Evolutionary conservation across 139 green algal species (phyloP), one percentile per base, ranked within the genome.

Genomic region (Tetradesmus obliquus): DNA sequence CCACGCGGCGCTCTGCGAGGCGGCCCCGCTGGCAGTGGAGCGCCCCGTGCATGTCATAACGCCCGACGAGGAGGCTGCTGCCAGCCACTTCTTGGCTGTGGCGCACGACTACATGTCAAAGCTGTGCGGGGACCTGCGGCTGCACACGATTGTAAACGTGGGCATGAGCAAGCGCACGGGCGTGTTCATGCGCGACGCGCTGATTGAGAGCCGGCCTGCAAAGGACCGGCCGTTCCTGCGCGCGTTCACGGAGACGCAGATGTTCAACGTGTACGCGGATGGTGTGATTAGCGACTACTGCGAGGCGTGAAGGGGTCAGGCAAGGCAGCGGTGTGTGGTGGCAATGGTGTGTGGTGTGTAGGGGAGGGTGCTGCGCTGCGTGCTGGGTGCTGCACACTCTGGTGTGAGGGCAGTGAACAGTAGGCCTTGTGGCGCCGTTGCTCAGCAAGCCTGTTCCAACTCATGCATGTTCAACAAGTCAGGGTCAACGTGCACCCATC

Each of bases 131-230:
- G 95, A 98, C 92, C 84, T 99, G 82, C 90, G 94, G 2, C 91
- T 92, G 45, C 96, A 99, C 89, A 95, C 96, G 81, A 98, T 99
- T 92, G 98, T 97, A 57, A 95, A 98, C 89, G 97, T 99, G 45
- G 93, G 93, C 22, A 85, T 92, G 69, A 72, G 69, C 55, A 93
- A 92, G 79, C 86, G 90, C 22, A 95, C 93, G 32, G 92, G 92
- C 45, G 86, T 95, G 53, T 86, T 96, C 24, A 93, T 96, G 92
- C 92, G 94, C 89, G 97, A 98, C 22, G 95, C 93, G 12, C 96
- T 97, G 24, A 88, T 98, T 8, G 96, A 97, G n/a, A 95, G 92
- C n/a, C 96, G 96, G 62, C 60, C 92, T 5, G 19, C 87, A 3
- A 91, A 93, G 54, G 96, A 99, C 91, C 93, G 95, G 5, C 55